Evolutionary conservation across 1,284 basidiomycete genomes (phyloP), one percentile per base, ranked within the genome.

Genomic region (Ceratobasidium theobromae): DNA sequence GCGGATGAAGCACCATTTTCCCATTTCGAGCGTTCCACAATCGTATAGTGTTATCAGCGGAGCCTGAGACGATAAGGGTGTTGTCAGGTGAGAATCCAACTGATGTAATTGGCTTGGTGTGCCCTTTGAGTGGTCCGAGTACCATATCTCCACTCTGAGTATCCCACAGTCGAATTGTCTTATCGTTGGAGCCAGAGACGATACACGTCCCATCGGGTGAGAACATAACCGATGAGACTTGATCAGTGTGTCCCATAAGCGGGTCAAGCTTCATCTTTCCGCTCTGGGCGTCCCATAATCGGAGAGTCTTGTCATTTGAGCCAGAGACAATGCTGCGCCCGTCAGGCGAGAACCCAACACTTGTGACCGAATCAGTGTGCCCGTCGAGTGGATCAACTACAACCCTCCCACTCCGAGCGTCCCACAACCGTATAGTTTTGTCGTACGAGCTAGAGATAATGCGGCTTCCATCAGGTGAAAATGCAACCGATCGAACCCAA

Each of bases 281-380:
- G 12, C 5, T 62, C 5, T 18, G 8, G 9, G 58, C 41, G 55
- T 69, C 53, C 69, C 69, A 70, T 1, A 70, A 1, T 2, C 65
- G 65, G 2, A 65, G 27, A 1, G 58, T 69, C 21, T 67, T 14
- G 45, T 70, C 69, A 16, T 48, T 32, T 3, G 65, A 70, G 12
- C 68, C 65, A 8, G 69, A 70, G 27, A 64, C 45, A 23, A 69
- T 30, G 9, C 35, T 23, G 2, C 25, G 38, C 12, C 62, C 57
- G 32, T 66, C 67, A 25, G 62, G 64, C 8, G 67, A 70, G 46
- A 68, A 62, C 2, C n/a, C 32, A 3, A 68, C 30, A 12, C 40
- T 64, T 4, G 21, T 18, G 67, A 80, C 78, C 11, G 3, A 25
- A 11, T 27, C 40, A 1, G 41, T 16, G 23, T 68, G 60, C 1